phyloP scores from a whole-genome alignment of 768 basidiomycete species.

The Panus rudis region DNA sequence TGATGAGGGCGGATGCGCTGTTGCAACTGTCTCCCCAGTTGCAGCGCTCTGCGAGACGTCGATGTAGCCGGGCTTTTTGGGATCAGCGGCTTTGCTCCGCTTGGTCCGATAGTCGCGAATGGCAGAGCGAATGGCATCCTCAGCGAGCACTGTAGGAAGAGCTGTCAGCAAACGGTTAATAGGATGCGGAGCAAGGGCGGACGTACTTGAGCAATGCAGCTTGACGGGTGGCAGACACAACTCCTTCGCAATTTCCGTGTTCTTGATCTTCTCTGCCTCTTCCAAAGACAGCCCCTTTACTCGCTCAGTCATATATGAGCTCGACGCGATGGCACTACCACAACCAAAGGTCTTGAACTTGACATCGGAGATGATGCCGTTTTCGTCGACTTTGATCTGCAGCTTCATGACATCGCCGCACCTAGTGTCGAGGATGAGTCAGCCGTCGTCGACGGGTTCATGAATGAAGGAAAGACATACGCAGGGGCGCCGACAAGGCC shows the following conservation, averaged over 20 bases:
- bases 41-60: constrained; percentile 57
- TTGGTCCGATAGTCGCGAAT: constrained; percentile 95
- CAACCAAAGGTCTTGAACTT: constrained; percentile 99
- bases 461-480: constrained; percentile 39
- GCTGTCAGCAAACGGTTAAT: neutral
- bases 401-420: constrained; percentile 99
- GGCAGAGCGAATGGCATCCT: constrained; percentile 97
- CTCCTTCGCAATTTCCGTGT: constrained; percentile 99
- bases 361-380: constrained; percentile 94
- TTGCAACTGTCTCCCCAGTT: constrained; percentile 47
- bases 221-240: constrained; percentile 93
- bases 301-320: constrained; percentile 98
- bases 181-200: neutral
- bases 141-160: constrained; percentile 70
- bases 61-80: constrained; percentile 58
- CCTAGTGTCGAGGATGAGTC: constrained; percentile 33
- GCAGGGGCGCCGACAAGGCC: constrained; percentile 97
- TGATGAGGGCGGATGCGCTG: constrained; percentile 36
- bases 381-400: constrained; percentile 93
- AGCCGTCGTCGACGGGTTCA: constrained; percentile 2
- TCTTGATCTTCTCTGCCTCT: constrained; percentile 93
- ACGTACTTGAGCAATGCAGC: constrained; percentile 86
- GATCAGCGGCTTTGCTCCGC: constrained; percentile 40
- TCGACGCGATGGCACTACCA: constrained; percentile 95
- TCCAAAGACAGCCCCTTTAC: constrained; percentile 93